phyloP scores from a whole-genome alignment of 768 basidiomycete species.

The Trametes cingulata region DNA sequence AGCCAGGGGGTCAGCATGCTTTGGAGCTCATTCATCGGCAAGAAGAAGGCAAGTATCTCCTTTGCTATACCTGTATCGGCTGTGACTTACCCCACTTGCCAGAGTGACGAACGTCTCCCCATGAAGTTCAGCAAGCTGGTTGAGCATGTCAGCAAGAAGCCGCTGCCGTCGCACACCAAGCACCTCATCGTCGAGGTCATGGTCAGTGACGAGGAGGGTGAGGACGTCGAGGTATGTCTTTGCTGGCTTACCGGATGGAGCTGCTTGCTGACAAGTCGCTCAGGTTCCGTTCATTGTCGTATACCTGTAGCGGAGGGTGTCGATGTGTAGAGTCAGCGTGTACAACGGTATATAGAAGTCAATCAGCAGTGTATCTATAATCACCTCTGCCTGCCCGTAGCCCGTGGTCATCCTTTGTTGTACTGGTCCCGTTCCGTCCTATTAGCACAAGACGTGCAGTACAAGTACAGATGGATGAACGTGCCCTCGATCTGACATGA shows the following conservation, averaged over 20 bases:
- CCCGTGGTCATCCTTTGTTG: neutral
- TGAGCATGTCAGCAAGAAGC: constrained; percentile 93
- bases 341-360: constrained; percentile 18
- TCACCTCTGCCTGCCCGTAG: neutral
- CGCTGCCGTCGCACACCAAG: constrained; percentile 78
- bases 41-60: constrained; percentile 75
- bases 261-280: neutral
- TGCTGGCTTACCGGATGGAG: neutral
- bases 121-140: constrained; percentile 93
- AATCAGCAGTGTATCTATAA: constrained; percentile 21
- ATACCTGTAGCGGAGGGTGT: constrained; percentile 45
- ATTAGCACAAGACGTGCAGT: too few species aligned
- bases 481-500: too few species aligned
- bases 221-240: constrained; percentile 85
- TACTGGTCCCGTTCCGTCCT: too few species aligned
- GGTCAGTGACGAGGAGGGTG: constrained; percentile 88
- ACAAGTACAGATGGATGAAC: too few species aligned
- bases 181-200: constrained; percentile 93
- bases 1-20: constrained; percentile 98
- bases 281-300: constrained; percentile 87
- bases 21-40: constrained; percentile 91
- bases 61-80: neutral
- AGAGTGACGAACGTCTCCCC: constrained; percentile 85
- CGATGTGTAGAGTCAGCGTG: neutral
- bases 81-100: neutral